These are phyloP conservation scores for Podospora australis DNA, from an alignment of 495 filamentous ascomycete species.

Conservation along the genomic window DNA sequence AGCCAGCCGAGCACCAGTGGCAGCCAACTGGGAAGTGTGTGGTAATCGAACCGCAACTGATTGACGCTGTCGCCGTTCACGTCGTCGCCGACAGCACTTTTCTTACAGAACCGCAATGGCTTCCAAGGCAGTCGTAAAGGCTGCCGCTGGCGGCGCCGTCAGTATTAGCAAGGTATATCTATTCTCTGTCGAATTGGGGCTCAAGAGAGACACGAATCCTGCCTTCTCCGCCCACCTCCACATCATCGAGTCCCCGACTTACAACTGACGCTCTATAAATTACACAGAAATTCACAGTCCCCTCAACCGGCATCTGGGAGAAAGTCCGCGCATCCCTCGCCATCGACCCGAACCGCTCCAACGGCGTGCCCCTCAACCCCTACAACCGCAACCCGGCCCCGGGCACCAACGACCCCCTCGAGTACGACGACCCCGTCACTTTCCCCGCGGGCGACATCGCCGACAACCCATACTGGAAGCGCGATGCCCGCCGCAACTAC, in stretches of 20 bases:
- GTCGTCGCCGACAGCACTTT: too few relatives aligned
- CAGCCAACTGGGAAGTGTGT: too few relatives aligned
- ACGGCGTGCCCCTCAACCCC: constrained; percentile 85
- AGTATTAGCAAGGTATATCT: constrained; percentile 40
- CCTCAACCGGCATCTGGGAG: constrained; percentile 86
- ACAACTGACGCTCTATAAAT: background rate
- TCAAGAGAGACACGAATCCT: too few relatives aligned
- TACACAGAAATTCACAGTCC: constrained; percentile 99
- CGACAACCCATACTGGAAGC: constrained; percentile 98
- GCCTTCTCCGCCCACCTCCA: background rate
- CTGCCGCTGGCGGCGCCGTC: constrained; percentile 40
- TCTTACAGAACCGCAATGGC: constrained; percentile 43
- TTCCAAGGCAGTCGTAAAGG: constrained; percentile 47
- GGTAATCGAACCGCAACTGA: too few relatives aligned
- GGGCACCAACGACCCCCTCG: constrained; percentile 64
- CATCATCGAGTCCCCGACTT: constrained; percentile 1
- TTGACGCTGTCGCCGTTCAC: too few relatives aligned
- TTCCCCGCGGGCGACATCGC: constrained; percentile 89
- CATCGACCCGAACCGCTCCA: constrained; percentile 83
- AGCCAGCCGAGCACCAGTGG: background rate
- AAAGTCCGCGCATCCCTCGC: constrained; percentile 68
- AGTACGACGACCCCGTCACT: constrained; percentile 87
- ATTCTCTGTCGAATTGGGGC: too few relatives aligned
- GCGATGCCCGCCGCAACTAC: constrained; percentile 80
- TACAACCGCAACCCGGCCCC: constrained; percentile 87